phyloP scores from a whole-genome alignment of 2,329 filamentous ascomycete species.

The Colletotrichum magnum region DNA sequence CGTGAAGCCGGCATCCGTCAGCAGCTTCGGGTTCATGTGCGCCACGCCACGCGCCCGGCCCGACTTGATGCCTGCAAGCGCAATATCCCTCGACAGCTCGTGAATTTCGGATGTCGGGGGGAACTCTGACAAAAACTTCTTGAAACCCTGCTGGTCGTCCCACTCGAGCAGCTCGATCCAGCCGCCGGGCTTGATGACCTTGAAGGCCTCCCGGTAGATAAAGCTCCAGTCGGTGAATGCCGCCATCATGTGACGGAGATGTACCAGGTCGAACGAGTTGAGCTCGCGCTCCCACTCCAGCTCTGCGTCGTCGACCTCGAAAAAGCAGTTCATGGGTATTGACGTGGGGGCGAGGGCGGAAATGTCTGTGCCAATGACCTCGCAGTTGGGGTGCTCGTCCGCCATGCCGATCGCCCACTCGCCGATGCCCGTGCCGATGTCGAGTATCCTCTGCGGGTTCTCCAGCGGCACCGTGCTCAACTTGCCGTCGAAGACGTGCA shows the following conservation, averaged over 20 bases:
- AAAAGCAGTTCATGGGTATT: constrained; percentile 71
- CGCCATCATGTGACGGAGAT: constrained; percentile 69
- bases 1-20: constrained; percentile 65
- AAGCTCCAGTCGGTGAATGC: constrained; percentile 69
- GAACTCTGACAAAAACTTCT: constrained; percentile 57
- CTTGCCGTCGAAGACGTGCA: constrained; percentile 63
- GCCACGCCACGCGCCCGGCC: constrained; percentile 61
- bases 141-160: constrained; percentile 56
- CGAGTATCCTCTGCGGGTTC: constrained; percentile 61
- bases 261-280: constrained; percentile 69
- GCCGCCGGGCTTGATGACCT: constrained; percentile 69
- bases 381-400: constrained; percentile 66
- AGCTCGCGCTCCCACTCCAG: constrained; percentile 68
- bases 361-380: constrained; percentile 72
- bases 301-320: constrained; percentile 73
- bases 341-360: constrained; percentile 70
- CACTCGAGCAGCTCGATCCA: constrained; percentile 71
- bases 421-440: constrained; percentile 72
- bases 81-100: constrained; percentile 56
- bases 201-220: constrained; percentile 67
- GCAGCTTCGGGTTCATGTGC: constrained; percentile 61
- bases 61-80: constrained; percentile 58
- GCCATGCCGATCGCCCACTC: constrained; percentile 67
- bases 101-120: constrained; percentile 61
- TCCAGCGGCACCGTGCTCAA: constrained; percentile 60